Evolutionary conservation across 495 filamentous ascomycete genomes (phyloP).

Genomic region (Immersiella caudata): DNA sequence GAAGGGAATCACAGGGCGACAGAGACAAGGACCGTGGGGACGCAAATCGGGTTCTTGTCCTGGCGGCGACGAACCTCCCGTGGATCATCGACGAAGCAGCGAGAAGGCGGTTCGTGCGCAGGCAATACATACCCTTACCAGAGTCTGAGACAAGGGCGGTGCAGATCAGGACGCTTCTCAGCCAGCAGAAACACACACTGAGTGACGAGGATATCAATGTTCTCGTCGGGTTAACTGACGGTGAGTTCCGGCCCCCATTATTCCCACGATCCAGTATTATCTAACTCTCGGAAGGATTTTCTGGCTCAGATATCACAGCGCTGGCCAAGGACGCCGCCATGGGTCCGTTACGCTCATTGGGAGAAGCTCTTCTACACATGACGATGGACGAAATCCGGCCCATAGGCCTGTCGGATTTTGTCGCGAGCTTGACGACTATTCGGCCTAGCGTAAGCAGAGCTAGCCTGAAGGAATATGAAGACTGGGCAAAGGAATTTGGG

Average conservation of each 20-base stretch:
- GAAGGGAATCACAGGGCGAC: constrained; percentile 65
- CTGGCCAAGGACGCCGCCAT: constrained; percentile 98
- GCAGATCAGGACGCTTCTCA: constrained; percentile 76
- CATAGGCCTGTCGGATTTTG: constrained; percentile 81
- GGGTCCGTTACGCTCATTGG: constrained; percentile 90
- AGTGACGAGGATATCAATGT: constrained; percentile 69
- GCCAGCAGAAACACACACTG: constrained; percentile 87
- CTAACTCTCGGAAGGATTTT: constrained; percentile 68
- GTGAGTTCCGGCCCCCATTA: constrained; percentile 49
- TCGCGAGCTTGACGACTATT: constrained; percentile 81
- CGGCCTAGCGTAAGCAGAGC: constrained; percentile 86
- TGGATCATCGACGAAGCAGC: constrained; percentile 99
- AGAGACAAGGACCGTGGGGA: constrained; percentile 77
- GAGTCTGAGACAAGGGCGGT: constrained; percentile 76
- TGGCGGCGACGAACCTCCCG: constrained; percentile 94
- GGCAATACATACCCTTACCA: constrained; percentile 95
- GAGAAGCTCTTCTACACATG: constrained; percentile 86
- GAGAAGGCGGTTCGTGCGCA: constrained; percentile 83
- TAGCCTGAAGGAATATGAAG: constrained; percentile 84
- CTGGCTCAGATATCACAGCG: constrained; percentile 95
- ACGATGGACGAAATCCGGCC: constrained; percentile 91
- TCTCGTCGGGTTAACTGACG: constrained; percentile 83
- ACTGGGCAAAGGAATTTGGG: constrained; percentile 92
- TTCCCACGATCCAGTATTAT: constrained; percentile 2
- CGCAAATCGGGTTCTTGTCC: constrained; percentile 83